These are phyloP conservation scores for Lichtheimia ramosa DNA, from an alignment of 371 early-diverging fungal species.

Conservation along the genomic window DNA sequence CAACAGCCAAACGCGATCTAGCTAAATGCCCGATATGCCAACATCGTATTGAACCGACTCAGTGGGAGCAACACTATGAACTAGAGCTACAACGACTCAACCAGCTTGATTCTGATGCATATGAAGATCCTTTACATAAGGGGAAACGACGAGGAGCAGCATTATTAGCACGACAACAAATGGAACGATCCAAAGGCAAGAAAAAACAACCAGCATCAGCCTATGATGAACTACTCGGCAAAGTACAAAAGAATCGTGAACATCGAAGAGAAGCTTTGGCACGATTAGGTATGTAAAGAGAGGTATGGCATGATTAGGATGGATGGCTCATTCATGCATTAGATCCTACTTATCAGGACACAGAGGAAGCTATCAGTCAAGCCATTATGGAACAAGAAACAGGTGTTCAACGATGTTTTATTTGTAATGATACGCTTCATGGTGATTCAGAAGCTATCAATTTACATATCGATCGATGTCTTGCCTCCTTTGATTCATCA, in stretches of 20 bases:
- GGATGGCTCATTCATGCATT: no score
- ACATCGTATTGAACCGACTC: slow-evolving; percentile 44
- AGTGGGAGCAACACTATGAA: slow-evolving; percentile 55
- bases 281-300: slow-evolving; percentile 17
- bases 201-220: slow-evolving; percentile 35
- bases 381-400: slow-evolving; percentile 1
- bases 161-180: slow-evolving; percentile 50
- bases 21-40: slow-evolving; percentile 63
- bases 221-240: slow-evolving; percentile 45
- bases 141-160: slow-evolving; percentile 61
- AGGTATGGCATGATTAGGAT: background rate
- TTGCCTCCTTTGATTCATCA: slow-evolving; percentile 33
- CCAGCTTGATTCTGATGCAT: slow-evolving; percentile 36
- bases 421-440: slow-evolving; percentile 65
- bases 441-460: slow-evolving; percentile 65
- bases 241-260: slow-evolving; percentile 36
- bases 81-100: slow-evolving; percentile 52
- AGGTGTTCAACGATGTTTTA: slow-evolving; percentile 60
- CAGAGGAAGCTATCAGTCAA: slow-evolving; percentile 8
- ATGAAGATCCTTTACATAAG: slow-evolving; percentile 26
- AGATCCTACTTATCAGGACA: slow-evolving; percentile 2
- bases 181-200: slow-evolving; percentile 37
- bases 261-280: slow-evolving; percentile 21
- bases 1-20: slow-evolving; percentile 35
- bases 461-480: slow-evolving; percentile 71